Base-by-base conservation (phyloP, 2,329 filamentous ascomycete genomes). In the Sporothrix luriei region DNA sequence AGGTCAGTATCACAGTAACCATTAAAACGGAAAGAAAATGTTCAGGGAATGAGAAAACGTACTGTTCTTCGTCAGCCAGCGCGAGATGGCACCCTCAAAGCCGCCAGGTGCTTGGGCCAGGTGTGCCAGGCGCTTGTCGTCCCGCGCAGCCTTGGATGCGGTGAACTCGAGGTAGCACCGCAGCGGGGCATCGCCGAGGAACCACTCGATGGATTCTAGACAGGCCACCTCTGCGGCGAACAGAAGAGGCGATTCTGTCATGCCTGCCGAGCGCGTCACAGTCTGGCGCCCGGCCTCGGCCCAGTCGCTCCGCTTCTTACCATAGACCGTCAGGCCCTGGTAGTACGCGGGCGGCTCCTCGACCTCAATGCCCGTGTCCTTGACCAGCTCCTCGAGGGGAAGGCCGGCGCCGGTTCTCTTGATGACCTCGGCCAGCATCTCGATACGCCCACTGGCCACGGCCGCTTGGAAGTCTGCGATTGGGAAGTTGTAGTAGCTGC, bases 301-400 rank as follows among this genome's bases (percentile, higher is more conserved):
- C 92, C 92, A 96, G 74, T 94, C 91, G 70, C 81, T 82, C 71
- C 82, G 80, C 76, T 94, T 94, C 77, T 87, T 88, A 2, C 92
- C 91, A 73, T 91, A 88, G 1, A 96, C 89, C 1, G 87, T 89
- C 40, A 94, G 78, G 0, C 92, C 92, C 77, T 91, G 90, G 76
- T 96, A 96, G 77, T 87, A 91, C 21, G 85, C 84, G 0, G 91
- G 87, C 77, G 90, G 91, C 73, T 86, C 81, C 68, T 86, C 82
- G 64, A 89, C 77, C 74, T 90, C 84, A 0, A 90, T 78, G 2
- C 90, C 90, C 69, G 84, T 89, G 69, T 85, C 85, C 78, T 89
- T 85, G 55, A 91, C 85, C 6, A 95, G 79, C 21, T 86, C 80
- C 62, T 90, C 85, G 0, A 94, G 79, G 0, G 91, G 90, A 71